phyloP scores from a whole-genome alignment of 1,284 basidiomycete species.

The Ganoderma boninense region DNA sequence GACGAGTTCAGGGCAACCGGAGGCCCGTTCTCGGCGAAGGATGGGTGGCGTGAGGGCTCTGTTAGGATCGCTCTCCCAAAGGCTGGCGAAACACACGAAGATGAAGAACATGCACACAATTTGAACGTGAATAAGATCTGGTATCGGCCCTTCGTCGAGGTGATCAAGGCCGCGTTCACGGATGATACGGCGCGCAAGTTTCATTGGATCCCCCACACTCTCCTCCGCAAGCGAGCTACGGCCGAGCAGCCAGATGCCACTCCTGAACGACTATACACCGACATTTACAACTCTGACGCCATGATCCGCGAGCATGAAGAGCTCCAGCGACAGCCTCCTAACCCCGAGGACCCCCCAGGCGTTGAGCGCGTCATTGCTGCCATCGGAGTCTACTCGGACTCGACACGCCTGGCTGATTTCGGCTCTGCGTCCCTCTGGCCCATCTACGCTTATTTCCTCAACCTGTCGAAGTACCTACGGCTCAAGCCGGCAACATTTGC shows the following conservation, averaged over 20 bases:
- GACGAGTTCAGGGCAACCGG: conserved; percentile 18
- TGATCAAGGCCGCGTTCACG: conserved; percentile 18
- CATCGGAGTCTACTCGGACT: conserved; percentile 33
- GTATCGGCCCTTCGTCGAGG: conserved; percentile 16
- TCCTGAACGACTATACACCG: conserved; percentile 25
- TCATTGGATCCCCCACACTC: neutral
- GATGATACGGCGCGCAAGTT: neutral
- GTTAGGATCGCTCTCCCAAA: conserved; percentile 36
- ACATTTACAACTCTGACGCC: conserved; percentile 31
- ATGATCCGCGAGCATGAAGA: conserved; percentile 28
- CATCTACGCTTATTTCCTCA: conserved; percentile 26
- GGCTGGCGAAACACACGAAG: conserved; percentile 20
- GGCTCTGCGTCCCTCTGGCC: conserved; percentile 29
- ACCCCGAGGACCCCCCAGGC: conserved; percentile 22
- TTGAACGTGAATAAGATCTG: conserved; percentile 39
- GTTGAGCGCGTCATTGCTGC: conserved; percentile 30
- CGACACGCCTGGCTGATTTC: conserved; percentile 22
- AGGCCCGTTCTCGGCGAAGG: conserved; percentile 10
- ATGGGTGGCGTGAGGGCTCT: conserved; percentile 38
- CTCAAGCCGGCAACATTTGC: conserved; percentile 26
- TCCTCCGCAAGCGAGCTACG: neutral
- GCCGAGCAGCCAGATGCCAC: neutral
- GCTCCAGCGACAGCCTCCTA: conserved; percentile 13
- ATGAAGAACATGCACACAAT: conserved; percentile 36
- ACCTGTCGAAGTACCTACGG: conserved; percentile 37